These are phyloP conservation scores for Thinopyrum obtusiflorum DNA, from an alignment of 202 grass and related monocot genomes.

Conservation along the genomic window DNA sequence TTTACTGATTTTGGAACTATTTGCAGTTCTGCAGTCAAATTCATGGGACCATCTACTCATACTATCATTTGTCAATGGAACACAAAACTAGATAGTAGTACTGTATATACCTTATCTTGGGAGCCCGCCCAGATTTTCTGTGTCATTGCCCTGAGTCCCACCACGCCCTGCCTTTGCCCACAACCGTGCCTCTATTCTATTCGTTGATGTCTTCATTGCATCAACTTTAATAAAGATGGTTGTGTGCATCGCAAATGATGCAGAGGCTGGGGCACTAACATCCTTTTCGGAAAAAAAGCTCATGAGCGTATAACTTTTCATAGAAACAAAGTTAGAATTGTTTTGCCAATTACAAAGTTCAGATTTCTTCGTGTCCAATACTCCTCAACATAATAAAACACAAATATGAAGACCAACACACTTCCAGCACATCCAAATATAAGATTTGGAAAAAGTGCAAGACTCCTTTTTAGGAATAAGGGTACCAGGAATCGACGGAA, in stretches of 20 bases:
- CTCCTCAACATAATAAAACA: neutral
- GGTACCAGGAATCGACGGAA: too few relatives aligned
- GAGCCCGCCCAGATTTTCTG: slow-evolving; percentile 22
- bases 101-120: slow-evolving; percentile 8
- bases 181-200: too few relatives aligned
- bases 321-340: neutral
- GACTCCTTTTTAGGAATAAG: neutral
- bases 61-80: slow-evolving; percentile 32
- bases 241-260: too few relatives aligned
- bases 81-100: slow-evolving; percentile 3
- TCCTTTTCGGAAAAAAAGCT: neutral
- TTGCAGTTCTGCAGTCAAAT: slow-evolving; percentile 37
- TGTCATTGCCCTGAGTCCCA: neutral
- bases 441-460: neutral
- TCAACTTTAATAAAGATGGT: too few relatives aligned
- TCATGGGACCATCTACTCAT: slow-evolving; percentile 31
- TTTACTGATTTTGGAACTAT: slow-evolving; percentile 22
- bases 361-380: neutral
- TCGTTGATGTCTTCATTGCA: too few relatives aligned
- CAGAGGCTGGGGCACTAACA: too few relatives aligned
- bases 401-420: neutral
- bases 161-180: too few relatives aligned
- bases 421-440: neutral
- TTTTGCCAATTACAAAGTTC: neutral
- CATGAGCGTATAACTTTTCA: neutral